These are phyloP conservation scores for Graphilbum ipis-grandicollis DNA, from an alignment of 2,329 filamentous ascomycete genomes.

Conservation along the genomic window DNA sequence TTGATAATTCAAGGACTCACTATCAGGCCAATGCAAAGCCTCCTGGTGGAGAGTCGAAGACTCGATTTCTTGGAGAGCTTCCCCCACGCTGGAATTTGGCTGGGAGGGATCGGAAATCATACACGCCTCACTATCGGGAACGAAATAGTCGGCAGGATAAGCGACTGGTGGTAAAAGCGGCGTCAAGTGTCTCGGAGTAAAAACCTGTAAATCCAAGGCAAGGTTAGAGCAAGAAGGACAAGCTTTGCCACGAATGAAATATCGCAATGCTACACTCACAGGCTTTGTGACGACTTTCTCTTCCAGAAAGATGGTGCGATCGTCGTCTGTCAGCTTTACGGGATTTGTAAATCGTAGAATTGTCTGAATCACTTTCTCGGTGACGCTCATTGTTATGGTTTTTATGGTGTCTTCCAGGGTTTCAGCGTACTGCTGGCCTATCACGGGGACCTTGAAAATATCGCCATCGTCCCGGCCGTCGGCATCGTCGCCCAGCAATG, in stretches of 20 bases:
- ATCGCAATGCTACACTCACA: background rate
- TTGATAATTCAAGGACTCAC: too few species aligned
- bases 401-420: background rate
- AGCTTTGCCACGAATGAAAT: background rate
- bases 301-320: background rate
- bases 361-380: slow-evolving; percentile 1
- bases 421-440: background rate
- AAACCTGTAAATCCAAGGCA: too few species aligned
- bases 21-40: too few species aligned
- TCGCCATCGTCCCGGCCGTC: background rate
- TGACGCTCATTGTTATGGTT: slow-evolving; percentile 3
- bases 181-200: background rate
- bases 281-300: background rate
- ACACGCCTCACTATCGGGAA: slow-evolving; percentile 4
- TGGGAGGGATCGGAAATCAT: slow-evolving; percentile 7
- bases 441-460: background rate
- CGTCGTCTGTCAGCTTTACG: background rate
- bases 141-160: background rate
- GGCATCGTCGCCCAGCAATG: background rate
- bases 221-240: too few species aligned
- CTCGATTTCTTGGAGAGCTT: slow-evolving; percentile 5
- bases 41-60: background rate
- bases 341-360: background rate
- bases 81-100: slow-evolving; percentile 4
- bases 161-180: slow-evolving; percentile 4